Evolutionary conservation across 805 yeast genomes (phyloP).

Genomic region (Saccharomycopsis vini): DNA sequence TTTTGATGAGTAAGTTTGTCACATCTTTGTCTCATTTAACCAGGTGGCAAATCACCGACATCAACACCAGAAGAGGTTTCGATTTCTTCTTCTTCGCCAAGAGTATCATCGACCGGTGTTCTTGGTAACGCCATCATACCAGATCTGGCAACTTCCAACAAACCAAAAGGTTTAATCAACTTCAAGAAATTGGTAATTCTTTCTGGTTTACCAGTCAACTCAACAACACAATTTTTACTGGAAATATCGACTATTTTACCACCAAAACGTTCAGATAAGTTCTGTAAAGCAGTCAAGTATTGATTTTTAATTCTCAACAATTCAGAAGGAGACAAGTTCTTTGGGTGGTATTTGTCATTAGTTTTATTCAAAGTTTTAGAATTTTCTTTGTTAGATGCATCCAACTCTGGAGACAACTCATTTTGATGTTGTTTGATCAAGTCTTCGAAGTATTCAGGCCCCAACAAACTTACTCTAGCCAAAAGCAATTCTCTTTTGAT

Average conservation of each 20-base stretch:
- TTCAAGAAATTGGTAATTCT: constrained; percentile 81
- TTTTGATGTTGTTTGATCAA: constrained; percentile 70
- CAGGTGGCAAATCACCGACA: constrained; percentile 88
- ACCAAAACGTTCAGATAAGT: constrained; percentile 78
- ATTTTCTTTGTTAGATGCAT: constrained; percentile 26
- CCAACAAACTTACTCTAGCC: constrained; percentile 86
- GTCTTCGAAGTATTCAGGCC: constrained; percentile 98
- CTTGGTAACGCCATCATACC: constrained; percentile 99
- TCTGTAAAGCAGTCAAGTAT: constrained; percentile 77
- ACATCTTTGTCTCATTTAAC: no score
- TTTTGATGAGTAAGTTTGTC: no score
- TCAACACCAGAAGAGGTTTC: constrained; percentile 66
- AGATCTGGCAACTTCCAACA: constrained; percentile 90
- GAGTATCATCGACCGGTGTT: constrained; percentile 78
- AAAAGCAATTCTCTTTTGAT: constrained; percentile 84
- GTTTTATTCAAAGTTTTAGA: constrained; percentile 23
- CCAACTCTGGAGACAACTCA: constrained; percentile 18
- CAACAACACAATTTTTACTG: constrained; percentile 89
- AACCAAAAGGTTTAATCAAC: constrained; percentile 90
- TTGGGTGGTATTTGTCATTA: constrained; percentile 65
- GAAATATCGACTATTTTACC: constrained; percentile 89
- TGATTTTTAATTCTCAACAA: constrained; percentile 89
- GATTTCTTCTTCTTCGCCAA: constrained; percentile 28
- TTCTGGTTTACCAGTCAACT: constrained; percentile 87
- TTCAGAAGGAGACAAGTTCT: constrained; percentile 80